Evolutionary conservation across 2,329 filamentous ascomycete species (phyloP), one percentile per base, ranked within the genome.

Genomic region (Triangularia setosa): DNA sequence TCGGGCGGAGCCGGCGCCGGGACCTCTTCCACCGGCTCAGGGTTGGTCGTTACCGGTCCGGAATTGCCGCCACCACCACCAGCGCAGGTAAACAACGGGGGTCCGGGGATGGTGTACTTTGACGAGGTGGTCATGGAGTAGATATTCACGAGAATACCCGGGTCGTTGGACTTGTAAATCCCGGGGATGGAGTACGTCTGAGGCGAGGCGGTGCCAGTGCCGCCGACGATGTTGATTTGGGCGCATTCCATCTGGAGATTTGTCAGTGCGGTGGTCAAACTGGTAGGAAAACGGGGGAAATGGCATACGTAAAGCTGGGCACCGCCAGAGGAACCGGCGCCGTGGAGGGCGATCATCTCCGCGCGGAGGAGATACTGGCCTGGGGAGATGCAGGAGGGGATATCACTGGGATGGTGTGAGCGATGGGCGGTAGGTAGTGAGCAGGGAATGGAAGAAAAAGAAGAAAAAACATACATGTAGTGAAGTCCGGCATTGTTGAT

Each of bases 361-460:
- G 84, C 81, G 44, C 84, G 80, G 25, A 86, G 77, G 48, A 87
- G 80, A 69, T 86, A 87, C 68, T 84, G 79, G 40, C 84, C 84
- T 9, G 79, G 72, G 8, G 77, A 79, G 30, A 87, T 77, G 63
- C 78, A 78, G 12, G 73, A 65, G 3, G 84, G 84, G 62, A 87
- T 82, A 30, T 69, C 65, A 44, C 67, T 69, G 16, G 4, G 5
- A 12, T 14, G 11, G 12, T 24, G 23, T 54, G 8, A 52, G 18
- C 44, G 9, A 8, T 12, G 9, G n/a, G n/a, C n/a, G n/a, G n/a
- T n/a, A n/a, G 14, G 30, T 11, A 2, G 14, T 0, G 4, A 8
- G 11, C 7, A 33, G 1, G 1, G 28, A n/a, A 23, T 24, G 27
- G 25, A 6, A 24, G 16, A 3, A 14, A 54, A 18, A 1, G 28